A percentile compares a stretch with the other conserved stretches of the same genome.
phyloP scores from a whole-genome alignment of 257 asterid species.

The Orobanche coerulescens region DNA sequence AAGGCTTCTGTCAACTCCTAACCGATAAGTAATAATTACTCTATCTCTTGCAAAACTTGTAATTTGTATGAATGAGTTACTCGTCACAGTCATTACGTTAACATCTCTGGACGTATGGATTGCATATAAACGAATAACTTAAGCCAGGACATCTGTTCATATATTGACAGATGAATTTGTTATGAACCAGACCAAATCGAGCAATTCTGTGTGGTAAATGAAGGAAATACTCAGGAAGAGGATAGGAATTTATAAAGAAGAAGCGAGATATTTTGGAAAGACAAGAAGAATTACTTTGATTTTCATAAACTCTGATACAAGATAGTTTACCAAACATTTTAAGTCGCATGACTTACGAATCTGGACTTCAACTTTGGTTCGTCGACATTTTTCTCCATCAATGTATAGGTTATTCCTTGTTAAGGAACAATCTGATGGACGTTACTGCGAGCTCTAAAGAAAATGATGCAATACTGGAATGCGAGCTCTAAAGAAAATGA shows the following conservation, averaged over 20 bases:
- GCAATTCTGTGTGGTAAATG: background rate
- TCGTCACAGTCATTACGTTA: background rate
- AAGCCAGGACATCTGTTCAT: background rate
- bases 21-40: conserved; percentile 63
- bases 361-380: conserved; percentile 11
- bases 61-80: background rate
- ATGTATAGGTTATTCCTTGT: background rate
- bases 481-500: background rate
- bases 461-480: background rate
- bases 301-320: background rate
- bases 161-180: background rate
- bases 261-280: background rate
- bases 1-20: conserved; percentile 79
- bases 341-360: background rate
- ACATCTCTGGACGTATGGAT: background rate
- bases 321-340: too few species aligned
- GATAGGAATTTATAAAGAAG: background rate
- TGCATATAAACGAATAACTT: too few species aligned
- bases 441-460: conserved; percentile 3
- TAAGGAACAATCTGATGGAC: background rate
- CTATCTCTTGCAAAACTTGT: conserved; percentile 4
- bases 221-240: background rate
- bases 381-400: background rate
- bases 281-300: background rate
- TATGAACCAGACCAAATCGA: background rate